Base-by-base conservation (phyloP, 2,329 filamentous ascomycete species). In the Aspergillus arachidicola region DNA sequence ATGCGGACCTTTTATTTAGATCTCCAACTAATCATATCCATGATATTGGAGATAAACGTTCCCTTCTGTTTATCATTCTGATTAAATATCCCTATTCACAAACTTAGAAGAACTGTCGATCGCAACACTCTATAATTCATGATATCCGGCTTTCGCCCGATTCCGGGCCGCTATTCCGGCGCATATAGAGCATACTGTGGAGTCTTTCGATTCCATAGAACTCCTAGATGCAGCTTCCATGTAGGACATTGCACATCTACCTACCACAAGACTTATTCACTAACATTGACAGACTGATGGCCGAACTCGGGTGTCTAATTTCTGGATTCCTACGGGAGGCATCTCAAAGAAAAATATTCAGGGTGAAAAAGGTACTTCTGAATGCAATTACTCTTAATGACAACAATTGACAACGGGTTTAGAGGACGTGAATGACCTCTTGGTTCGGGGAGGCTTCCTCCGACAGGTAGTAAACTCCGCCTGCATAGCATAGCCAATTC, bases 321-420 rank as follows among this genome's bases (percentile, higher is more conserved):
- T 93, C 77, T 97, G 94, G 92, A 84, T 89, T 32, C 92, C 93
- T 2, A 91, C 89, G 0, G 89, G 89, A 50, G 89, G 90, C 9
- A 87, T 91, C 59, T 83, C 88, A 6, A 78, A 81, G 48, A 80
- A 81, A 63, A 81, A 83, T 46, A 81, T 81, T 30, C 80, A 85
- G 50, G 82, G 84, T 58, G 87, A 72, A 60, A 76, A 73, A 69
- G 76, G 76, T 79, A 69, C 51, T 45, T 34, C 6, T 32, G 30
- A n/a, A 16, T 36, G 21, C 23, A 28, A 12, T 26, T 30, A 41
- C 28, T 14, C 14, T 4, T 4, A 34, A 55, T 28, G 11, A 36
- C 58, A 57, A 61, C 34, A 87, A 78, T 81, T 85, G 86, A 72
- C 68, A 75, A 57, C 41, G 26, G 56, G 50, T 36, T 36, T 64